phyloP scores from a whole-genome alignment of 2,329 filamentous ascomycete species.

The Claviceps africana region DNA sequence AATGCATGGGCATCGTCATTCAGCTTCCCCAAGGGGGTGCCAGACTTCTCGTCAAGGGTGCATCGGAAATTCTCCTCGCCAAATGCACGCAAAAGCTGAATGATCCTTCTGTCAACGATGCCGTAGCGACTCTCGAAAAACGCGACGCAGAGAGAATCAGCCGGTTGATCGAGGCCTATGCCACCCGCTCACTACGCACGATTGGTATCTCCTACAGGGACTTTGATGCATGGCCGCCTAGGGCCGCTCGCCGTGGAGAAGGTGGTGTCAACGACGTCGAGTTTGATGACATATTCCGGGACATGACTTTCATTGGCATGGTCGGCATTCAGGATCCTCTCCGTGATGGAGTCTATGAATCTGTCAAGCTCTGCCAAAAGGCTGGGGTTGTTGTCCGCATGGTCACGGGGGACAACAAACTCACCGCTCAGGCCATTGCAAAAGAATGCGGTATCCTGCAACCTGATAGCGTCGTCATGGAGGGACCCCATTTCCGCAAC shows the following conservation, averaged over 20 bases:
- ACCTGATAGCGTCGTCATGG: slow-evolving; percentile 55
- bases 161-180: slow-evolving; percentile 61
- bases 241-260: slow-evolving; percentile 38
- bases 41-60: slow-evolving; percentile 48
- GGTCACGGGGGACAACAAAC: slow-evolving; percentile 73
- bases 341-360: slow-evolving; percentile 58
- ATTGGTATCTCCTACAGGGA: slow-evolving; percentile 76
- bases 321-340: slow-evolving; percentile 75
- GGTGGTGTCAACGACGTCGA: slow-evolving; percentile 45
- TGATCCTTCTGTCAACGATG: slow-evolving; percentile 32
- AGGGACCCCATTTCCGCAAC: slow-evolving; percentile 66
- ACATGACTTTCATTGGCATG: slow-evolving; percentile 55
- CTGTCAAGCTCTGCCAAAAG: slow-evolving; percentile 57
- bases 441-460: slow-evolving; percentile 65
- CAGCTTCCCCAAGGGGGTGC: slow-evolving; percentile 36
- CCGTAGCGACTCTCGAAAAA: slow-evolving; percentile 30
- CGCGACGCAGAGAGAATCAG: slow-evolving; percentile 45
- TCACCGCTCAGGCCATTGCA: slow-evolving; percentile 68
- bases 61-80: slow-evolving; percentile 47
- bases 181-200: slow-evolving; percentile 65
- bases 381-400: slow-evolving; percentile 71
- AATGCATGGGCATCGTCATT: slow-evolving; percentile 53
- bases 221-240: slow-evolving; percentile 73
- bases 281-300: slow-evolving; percentile 52
- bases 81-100: slow-evolving; percentile 39